Evolutionary conservation across 1,284 basidiomycete species (phyloP), one percentile per base, ranked within the genome.

Genomic region (Ceratobasidium sp.): DNA sequence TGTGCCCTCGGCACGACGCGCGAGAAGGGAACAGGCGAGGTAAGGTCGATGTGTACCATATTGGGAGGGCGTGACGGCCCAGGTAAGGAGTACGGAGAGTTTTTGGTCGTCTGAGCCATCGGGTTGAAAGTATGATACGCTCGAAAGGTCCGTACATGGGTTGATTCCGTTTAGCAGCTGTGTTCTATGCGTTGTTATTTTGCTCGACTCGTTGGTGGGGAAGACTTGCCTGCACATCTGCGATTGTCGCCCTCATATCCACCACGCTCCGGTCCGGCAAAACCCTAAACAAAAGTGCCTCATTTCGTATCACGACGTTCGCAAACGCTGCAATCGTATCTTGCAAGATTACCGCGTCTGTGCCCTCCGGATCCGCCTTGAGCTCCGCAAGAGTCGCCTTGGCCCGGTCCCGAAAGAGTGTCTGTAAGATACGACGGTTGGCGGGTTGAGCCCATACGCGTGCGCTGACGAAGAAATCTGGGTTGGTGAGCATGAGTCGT

Each of bases 11-110:
- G 91, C 88, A 89, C 94, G 95, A 57, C 89, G 88, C 23, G 88
- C 88, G 67, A 97, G 89, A 54, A 97, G 86, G 3, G 93, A 93
- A 20, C 91, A 91, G 0, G 92, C 94, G 17, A 92, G 94, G 81
- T 94, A 94, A 4, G 94, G 91, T 28, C 96, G 90, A 82, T 96
- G 96, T 59, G 93, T 90, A 2, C 95, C 95, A 74, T 94, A 94
- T 83, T 96, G 94, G 44, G 94, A 87, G 7, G 92, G 89, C 0
- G 94, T 94, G 75, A 96, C 92, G 79, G 92, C 91, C 96, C 96
- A 97, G 0, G 93, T 94, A 38, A 97, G 88, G 2, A 97, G 88
- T 75, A 93, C 90, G 81, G 94, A 91, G 26, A 96, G 87, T 83
- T 96, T 96, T 77, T 85, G 86, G 79, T 84, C 84, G 64, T 86